Base-by-base conservation (phyloP, 306 rosid species). In the Glycyrrhiza uralensis region DNA sequence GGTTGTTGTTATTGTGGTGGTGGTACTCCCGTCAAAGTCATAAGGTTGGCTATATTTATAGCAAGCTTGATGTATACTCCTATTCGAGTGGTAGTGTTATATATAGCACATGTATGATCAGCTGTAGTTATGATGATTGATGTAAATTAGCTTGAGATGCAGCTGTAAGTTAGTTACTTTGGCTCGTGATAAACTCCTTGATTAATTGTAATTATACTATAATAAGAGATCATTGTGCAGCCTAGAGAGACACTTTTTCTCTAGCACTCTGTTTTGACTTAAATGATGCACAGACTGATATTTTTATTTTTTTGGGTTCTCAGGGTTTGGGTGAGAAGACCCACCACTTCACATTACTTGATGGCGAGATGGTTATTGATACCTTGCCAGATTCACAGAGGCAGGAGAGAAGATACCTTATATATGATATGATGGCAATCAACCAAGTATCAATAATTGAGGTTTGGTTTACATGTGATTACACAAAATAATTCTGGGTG, bases 321-420 rank as follows among this genome's bases (percentile, higher is more conserved):
- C 66, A 95, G 97, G 96, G 84, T 58, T 74, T 80, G 83, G 87
- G 85, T 7, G 99, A 95, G 84, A 95, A 85, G 87, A 86, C 86
- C 71, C 97, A 95, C 77, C 96, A 95, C 76, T 95, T 55, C 76
- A 91, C 97, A 7, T 85, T 95, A 76, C 96, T 95, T 78, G 99
- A 95, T 83, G 99, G 99, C 50, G 99, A 95, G 86, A 95, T 95
- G 99, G 79, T 95, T 74, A 92, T 95, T 66, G 99, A 95, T 76
- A 91, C 90, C 1, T 49, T 95, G 82, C 99, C 99, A 55, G 97
- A 92, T 78, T 86, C 99, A 35, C 81, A 76, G 69, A 95, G 85
- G 85, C 93, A 95, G 68, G 99, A 95, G 92, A 88, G 99, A 84
- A 88, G 97, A 92, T 91, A 92, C 76, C 96, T 95, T 49, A 95